Evolutionary conservation across 1,284 basidiomycete species (phyloP), one percentile per base, ranked within the genome.

Genomic region (Serendipita sp.): DNA sequence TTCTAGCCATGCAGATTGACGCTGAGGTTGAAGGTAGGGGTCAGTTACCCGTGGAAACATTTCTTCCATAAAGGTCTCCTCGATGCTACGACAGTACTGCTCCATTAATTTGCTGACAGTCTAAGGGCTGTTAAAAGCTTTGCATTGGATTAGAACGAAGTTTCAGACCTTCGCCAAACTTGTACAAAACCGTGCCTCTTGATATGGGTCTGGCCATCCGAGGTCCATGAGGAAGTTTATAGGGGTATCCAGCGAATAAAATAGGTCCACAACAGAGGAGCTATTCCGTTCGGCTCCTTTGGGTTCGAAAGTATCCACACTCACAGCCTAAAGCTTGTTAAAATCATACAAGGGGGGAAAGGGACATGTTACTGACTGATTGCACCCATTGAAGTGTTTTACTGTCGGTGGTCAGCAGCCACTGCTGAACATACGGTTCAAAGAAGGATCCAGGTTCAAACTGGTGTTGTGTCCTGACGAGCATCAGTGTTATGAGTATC

Each of bases 321-420:
- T 81, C 67, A 97, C 88, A 35, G 93, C 92, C 83, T 90, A 41
- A 2, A 22, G 61, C 35, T 1, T 2, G 30, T 4, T 65, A 2
- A 62, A 65, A 61, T 26, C 44, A 35, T 55, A 34, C 45, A n/a
- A 3, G 60, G 47, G 8, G 63, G 38, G 15, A 61, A 29, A 41
- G 38, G n/a, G 29, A 38, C n/a, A 47, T 12, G 30, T 38, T 44
- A 79, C 87, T 72, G 67, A 91, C 90, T 65, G 88, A 85, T 71
- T 93, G 82, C 2, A 97, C 93, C 96, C 96, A 99, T 68, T 93
- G 87, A 49, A 81, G 79, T 3, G 95, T 98, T 76, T 93, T 97
- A 65, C 78, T 82, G 67, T 95, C 91, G 0, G 92, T 96, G 65
- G 87, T 86, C n/a, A 83, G 71, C 5, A 99, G 75, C 95, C 95